phyloP scores from a whole-genome alignment of 768 basidiomycete genomes.

The Termitomyces bulborhizus region DNA sequence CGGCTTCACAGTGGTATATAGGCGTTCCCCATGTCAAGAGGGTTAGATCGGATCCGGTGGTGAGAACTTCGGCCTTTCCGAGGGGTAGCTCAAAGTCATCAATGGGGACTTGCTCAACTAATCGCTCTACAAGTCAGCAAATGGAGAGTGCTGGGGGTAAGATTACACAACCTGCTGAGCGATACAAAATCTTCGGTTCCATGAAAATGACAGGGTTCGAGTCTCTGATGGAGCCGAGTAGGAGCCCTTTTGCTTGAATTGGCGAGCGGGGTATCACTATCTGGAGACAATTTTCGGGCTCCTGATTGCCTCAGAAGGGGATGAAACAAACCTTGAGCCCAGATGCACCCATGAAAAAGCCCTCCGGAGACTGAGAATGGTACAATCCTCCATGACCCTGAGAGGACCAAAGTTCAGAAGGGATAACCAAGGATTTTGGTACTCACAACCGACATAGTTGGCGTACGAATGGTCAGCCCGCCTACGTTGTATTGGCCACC shows the following conservation, averaged over 20 bases:
- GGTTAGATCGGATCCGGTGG: constrained; percentile 78
- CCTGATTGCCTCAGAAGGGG: not conserved
- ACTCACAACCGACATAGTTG: constrained; percentile 82
- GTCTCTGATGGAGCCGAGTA: constrained; percentile 83
- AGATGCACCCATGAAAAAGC: constrained; percentile 86
- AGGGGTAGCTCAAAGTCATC: constrained; percentile 86
- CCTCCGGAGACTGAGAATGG: constrained; percentile 94
- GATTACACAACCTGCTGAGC: constrained; percentile 59
- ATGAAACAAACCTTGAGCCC: constrained; percentile 65
- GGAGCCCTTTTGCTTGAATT: constrained; percentile 90
- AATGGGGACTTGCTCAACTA: constrained; percentile 88
- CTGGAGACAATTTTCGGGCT: constrained; percentile 20
- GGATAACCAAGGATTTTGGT: constrained; percentile 12
- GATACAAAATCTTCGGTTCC: constrained; percentile 92
- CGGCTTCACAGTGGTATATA: constrained; percentile 82
- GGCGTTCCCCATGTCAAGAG: constrained; percentile 93
- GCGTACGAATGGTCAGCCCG: constrained; percentile 74
- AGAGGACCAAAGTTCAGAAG: not conserved
- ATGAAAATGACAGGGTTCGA: constrained; percentile 94
- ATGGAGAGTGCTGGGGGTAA: not conserved
- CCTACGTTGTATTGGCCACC: constrained; percentile 83
- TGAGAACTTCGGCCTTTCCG: constrained; percentile 71
- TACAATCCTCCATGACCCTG: constrained; percentile 85
- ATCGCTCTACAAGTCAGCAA: constrained; percentile 2
- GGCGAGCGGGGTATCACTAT: constrained; percentile 93